phyloP scores from a whole-genome alignment of 2,329 filamentous ascomycete species.

The Orbilia blumenaviensis region DNA sequence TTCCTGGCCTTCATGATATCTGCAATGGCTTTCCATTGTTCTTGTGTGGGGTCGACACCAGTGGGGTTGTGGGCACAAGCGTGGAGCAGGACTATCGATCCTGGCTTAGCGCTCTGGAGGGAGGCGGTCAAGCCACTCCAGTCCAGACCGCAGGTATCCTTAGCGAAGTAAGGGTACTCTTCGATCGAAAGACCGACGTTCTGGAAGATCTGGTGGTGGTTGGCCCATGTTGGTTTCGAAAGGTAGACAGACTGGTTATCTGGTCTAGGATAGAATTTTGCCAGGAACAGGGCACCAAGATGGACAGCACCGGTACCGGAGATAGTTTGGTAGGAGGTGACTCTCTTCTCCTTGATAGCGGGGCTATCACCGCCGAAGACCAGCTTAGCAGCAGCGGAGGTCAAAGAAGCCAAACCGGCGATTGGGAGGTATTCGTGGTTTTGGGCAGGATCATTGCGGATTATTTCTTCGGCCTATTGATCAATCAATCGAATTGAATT shows the following conservation, averaged over 20 bases:
- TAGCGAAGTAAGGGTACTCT: conserved; percentile 99
- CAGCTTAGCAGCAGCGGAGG: conserved; percentile 86
- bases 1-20: conserved; percentile 82
- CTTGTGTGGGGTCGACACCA: conserved; percentile 88
- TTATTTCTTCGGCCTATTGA: conserved; percentile 74
- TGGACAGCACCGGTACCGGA: conserved; percentile 95
- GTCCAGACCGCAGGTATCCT: conserved; percentile 96
- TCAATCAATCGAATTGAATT: no score
- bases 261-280: conserved; percentile 86
- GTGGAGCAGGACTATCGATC: conserved; percentile 91
- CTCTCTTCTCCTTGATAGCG: conserved; percentile 71
- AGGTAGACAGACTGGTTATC: conserved; percentile 88
- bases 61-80: conserved; percentile 98
- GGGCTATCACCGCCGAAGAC: conserved; percentile 86
- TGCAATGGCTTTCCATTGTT: conserved; percentile 93
- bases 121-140: conserved; percentile 92
- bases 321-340: conserved; percentile 96
- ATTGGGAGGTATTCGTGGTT: conserved; percentile 99
- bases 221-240: conserved; percentile 94
- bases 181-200: conserved; percentile 90
- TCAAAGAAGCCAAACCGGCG: conserved; percentile 93
- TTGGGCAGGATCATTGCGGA: conserved; percentile 66
- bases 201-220: conserved; percentile 96
- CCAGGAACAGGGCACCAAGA: conserved; percentile 91
- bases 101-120: conserved; percentile 85